Evolutionary conservation across 768 basidiomycete species (phyloP), one percentile per base, ranked within the genome.

Genomic region (Amanita molliuscula): DNA sequence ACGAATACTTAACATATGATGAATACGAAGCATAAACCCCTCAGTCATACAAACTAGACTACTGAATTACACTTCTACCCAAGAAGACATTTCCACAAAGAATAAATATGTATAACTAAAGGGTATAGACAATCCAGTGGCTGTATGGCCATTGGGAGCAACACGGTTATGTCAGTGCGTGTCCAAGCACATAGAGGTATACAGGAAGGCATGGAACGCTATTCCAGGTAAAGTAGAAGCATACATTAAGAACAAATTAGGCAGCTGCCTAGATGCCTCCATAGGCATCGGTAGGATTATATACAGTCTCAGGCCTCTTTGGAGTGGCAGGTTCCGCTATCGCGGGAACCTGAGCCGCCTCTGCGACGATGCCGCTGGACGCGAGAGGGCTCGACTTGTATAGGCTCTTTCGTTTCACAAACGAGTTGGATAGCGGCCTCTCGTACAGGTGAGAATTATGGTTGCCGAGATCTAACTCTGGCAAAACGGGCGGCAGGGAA

Each of bases 281-380:
- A 55, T 87, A 87, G 41, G 79, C 82, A 54, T 87, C 84, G 25
- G 78, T 78, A 29, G 75, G 74, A 55, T 80, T 73, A 55, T 84
- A 86, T 48, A 78, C 65, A 10, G 79, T 79, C 18, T 67, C 62
- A 10, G 77, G 76, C 44, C 77, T 67, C 41, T 64, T 59, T 47
- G 51, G 41, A 45, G 42, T 53, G 31, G 50, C 47, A 44, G 57
- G 31, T 35, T 51, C 23, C 26, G 53, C 36, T 38, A 54, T 52
- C 18, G 54, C 33, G 8, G 53, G 50, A 35, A 44, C 54, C 36
- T 44, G 47, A 16, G 31, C 10, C 21, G 44, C 18, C 33, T 44
- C 25, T 43, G 51, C 25, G 15, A 35, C 45, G 13, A 25, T 21
- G 16, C 18, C 65, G 55, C 64, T 68, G 44, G 65, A 64, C 28